Evolutionary conservation across 2,329 filamentous ascomycete species (phyloP).

Genomic region (Blastomyces parvus): DNA sequence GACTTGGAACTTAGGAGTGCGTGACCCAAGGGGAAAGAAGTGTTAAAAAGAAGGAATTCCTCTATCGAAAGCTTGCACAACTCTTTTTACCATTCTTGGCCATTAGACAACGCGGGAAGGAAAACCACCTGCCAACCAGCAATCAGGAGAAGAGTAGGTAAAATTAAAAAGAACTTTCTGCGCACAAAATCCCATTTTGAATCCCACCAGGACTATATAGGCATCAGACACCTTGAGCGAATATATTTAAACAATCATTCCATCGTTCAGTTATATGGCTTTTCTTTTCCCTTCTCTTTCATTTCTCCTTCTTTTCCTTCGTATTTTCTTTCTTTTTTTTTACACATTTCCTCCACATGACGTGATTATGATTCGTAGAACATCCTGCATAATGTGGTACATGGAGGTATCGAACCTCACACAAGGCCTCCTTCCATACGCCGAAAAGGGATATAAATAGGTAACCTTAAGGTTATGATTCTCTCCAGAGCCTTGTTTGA

Average conservation of each 20-base stretch:
- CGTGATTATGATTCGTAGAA: neutral
- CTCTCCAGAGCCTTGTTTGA: neutral
- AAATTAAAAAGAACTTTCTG: constrained; percentile 1
- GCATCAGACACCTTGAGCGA: constrained; percentile 4
- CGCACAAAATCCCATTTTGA: neutral
- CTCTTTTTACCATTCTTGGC: neutral
- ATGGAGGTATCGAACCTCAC: neutral
- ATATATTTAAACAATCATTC: constrained; percentile 7
- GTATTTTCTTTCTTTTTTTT: neutral
- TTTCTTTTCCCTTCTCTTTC: neutral
- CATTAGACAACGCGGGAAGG: neutral
- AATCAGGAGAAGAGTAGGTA: neutral
- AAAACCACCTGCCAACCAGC: no score
- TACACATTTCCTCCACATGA: neutral
- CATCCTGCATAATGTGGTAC: neutral
- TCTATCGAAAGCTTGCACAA: neutral
- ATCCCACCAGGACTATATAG: neutral
- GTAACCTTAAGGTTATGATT: neutral
- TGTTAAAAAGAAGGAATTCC: neutral
- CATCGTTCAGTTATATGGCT: neutral
- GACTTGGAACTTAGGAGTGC: neutral
- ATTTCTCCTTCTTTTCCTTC: neutral
- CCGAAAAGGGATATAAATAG: neutral
- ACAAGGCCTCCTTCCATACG: neutral
- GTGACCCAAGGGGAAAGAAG: no score